Percentiles rank a stretch among this genome's conserved stretches.
These are phyloP conservation scores for Byssoonygena ceratinophila DNA, from an alignment of 2,329 filamentous ascomycete genomes.

Conservation along the genomic window DNA sequence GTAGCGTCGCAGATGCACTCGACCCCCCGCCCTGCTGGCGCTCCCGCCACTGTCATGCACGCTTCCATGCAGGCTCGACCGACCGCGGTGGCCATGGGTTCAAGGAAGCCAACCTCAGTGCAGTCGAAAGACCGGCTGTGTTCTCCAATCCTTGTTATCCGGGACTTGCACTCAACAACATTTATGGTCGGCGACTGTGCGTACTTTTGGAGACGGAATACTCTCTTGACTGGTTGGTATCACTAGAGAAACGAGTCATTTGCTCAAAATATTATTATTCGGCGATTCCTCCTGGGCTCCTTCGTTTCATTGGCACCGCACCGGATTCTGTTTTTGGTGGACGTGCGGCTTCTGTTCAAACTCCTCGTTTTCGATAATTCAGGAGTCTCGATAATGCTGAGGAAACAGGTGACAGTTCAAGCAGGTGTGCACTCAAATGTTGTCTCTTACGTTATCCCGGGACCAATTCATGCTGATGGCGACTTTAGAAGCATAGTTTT, in stretches of 20 bases:
- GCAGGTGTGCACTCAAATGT: not conserved
- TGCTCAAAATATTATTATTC: not conserved
- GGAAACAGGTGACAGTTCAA: not conserved
- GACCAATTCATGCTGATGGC: conserved; percentile 4
- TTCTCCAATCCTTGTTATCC: not conserved
- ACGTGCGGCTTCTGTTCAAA: not conserved
- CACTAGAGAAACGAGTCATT: not conserved
- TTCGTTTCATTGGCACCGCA: not conserved
- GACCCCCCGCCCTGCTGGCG: not conserved
- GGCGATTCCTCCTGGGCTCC: not conserved
- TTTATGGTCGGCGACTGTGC: not conserved
- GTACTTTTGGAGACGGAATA: not conserved
- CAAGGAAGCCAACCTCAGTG: not conserved
- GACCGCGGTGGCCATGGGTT: not conserved
- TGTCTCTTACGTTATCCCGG: not conserved
- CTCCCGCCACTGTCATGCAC: conserved; percentile 5
- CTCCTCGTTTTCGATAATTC: not conserved
- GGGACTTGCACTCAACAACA: not conserved
- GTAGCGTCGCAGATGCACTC: not conserved
- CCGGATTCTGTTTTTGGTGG: not conserved
- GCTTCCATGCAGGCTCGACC: conserved; percentile 2
- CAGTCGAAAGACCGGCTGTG: not conserved
- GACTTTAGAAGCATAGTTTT: not conserved
- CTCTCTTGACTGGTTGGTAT: not conserved
- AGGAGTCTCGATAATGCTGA: conserved; percentile 5